Conservation (phyloP, 139 green algal genomes). For the Medakamo hakoo region DNA sequence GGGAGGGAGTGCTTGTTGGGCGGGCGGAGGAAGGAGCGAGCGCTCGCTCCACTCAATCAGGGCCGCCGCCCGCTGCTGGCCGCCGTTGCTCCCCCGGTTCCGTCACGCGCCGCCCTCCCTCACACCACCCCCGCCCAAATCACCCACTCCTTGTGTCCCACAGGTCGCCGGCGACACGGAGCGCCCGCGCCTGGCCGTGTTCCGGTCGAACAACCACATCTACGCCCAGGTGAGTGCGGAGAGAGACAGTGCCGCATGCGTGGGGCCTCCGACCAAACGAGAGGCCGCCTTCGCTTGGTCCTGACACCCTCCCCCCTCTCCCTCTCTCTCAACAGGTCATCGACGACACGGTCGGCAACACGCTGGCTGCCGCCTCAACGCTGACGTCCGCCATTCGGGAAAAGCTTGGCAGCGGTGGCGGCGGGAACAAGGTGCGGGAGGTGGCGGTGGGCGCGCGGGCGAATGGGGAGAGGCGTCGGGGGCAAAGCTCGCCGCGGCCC, state of each 20-base stretch:
- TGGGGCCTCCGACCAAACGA: background rate
- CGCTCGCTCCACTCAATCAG: background rate
- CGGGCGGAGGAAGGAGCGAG: background rate
- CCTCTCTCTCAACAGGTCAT: constrained; percentile 56
- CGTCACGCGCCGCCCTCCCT: background rate
- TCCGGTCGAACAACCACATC: constrained; percentile 92
- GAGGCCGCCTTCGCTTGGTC: background rate
- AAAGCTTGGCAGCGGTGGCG: constrained; percentile 20
- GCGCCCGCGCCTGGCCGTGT: constrained; percentile 80
- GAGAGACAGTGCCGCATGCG: too few species aligned
- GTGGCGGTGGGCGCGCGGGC: too few species aligned
- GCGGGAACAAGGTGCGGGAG: constrained; percentile 36
- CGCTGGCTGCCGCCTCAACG: constrained; percentile 65
- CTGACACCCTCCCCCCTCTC: background rate
- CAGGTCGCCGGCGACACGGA: constrained; percentile 79
- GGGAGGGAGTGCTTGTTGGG: background rate
- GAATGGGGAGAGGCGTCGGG: background rate
- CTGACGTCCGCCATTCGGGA: constrained; percentile 46
- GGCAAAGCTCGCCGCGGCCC: too few species aligned
- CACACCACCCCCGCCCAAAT: background rate
- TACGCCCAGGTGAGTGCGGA: constrained; percentile 70
- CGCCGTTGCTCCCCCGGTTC: background rate
- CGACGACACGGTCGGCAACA: constrained; percentile 65
- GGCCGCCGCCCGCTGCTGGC: background rate
- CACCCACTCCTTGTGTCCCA: background rate